Conservation (phyloP, 768 basidiomycete genomes). For the Mycena venus region DNA sequence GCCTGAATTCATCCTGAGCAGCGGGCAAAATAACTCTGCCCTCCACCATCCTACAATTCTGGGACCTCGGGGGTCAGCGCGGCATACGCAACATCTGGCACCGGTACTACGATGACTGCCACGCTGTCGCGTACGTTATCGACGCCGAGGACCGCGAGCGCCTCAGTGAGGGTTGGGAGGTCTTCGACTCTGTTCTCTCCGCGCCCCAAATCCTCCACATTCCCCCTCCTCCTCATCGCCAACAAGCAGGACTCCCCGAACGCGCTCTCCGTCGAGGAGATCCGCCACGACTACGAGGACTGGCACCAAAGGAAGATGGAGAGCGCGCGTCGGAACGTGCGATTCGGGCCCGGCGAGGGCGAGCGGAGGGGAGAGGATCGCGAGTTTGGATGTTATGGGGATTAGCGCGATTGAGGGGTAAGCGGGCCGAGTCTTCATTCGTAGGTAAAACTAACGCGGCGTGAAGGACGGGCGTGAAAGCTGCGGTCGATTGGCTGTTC, state of each 20-base stretch:
- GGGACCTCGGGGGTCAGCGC: constrained; percentile 95
- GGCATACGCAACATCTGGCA: constrained; percentile 97
- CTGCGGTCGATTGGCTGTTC: constrained; percentile 95
- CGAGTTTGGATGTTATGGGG: constrained; percentile 91
- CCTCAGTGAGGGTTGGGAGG: constrained; percentile 95
- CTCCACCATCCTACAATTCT: constrained; percentile 95
- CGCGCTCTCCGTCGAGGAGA: constrained; percentile 90
- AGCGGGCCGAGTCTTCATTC: constrained; percentile 36
- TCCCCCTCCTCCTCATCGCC: constrained; percentile 90
- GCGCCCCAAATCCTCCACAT: constrained; percentile 92
- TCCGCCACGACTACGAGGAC: constrained; percentile 89
- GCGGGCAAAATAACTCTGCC: constrained; percentile 95
- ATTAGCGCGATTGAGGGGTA: constrained; percentile 93
- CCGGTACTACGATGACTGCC: constrained; percentile 95
- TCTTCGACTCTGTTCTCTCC: constrained; percentile 92
- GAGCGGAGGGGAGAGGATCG: constrained; percentile 67
- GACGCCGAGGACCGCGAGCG: constrained; percentile 93
- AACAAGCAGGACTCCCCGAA: constrained; percentile 94
- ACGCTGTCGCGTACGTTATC: constrained; percentile 95
- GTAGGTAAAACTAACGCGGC: neutral
- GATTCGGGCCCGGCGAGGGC: too few relatives aligned
- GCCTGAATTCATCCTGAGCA: constrained; percentile 42
- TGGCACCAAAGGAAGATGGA: constrained; percentile 86
- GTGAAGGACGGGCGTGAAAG: constrained; percentile 87
- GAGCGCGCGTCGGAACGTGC: constrained; percentile 70